Base-by-base conservation (phyloP, 371 early-diverging fungal species). In the Mucor sp. region DNA sequence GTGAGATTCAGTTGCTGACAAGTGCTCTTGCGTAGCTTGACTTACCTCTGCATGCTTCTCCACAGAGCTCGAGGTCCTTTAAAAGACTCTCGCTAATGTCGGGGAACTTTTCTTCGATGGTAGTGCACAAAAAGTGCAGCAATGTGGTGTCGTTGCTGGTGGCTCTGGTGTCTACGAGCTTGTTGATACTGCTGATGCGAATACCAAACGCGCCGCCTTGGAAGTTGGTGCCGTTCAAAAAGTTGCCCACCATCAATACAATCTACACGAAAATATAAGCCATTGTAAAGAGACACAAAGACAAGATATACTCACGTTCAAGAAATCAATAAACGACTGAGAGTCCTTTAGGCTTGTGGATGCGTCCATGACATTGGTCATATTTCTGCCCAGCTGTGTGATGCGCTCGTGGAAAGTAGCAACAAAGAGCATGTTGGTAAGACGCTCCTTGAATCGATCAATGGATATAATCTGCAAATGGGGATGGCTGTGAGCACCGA, bases 121-220 rank as follows among this genome's bases (percentile, higher is more conserved):
- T 84, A 23, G 80, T 82, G 35, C 89, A 89, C 56, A 96, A 77
- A 71, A 94, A 94, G 68, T 95, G 94, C 21, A 95, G 73, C 35
- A 95, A 75, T 0, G 94, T 94, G 27, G 88, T 87, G 65, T 85
- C 84, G 25, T 85, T 72, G 64, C 86, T 74, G 77, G 90, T 71
- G 5, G 91, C 89, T 71, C 94, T 92, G 28, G 94, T 94, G 70
- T 95, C 96, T 37, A 91, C 91, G 64, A 95, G 74, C 84, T 91
- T 93, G 71, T 93, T 94, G 50, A 97, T 87, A 76, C 93, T 94
- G 9, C 88, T 85, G 67, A 96, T 93, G 68, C 90, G 90, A 74
- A 96, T 95, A 53, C 97, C 97, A 82, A 91, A 95, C 0, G 95
- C 95, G 6, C 94, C 92, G 48, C 97, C 97, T 65, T 93, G 91